Conservation (phyloP, 208 protist genomes). For the Crithidia thermophila region DNA sequence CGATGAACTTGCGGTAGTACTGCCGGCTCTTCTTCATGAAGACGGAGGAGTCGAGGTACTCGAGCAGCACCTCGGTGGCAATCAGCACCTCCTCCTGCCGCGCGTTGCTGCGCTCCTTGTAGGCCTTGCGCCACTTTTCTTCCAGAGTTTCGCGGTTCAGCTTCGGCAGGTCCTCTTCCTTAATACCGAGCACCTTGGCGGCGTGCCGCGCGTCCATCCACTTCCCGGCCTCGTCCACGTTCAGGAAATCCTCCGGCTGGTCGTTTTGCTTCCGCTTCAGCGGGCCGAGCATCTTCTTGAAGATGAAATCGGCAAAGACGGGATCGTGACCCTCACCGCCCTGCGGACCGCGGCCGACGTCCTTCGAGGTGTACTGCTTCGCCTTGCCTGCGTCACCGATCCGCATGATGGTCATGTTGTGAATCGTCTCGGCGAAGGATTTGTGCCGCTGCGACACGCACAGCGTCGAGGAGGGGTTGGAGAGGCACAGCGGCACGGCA, state of each 20-base stretch:
- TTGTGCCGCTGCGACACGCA: slow-evolving; percentile 29
- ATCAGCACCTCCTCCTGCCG: slow-evolving; percentile 79
- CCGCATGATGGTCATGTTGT: slow-evolving; percentile 52
- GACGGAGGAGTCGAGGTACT: slow-evolving; percentile 82
- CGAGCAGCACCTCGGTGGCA: slow-evolving; percentile 82
- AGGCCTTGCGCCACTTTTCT: slow-evolving; percentile 61
- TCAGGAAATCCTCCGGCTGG: slow-evolving; percentile 68
- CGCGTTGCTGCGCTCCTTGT: slow-evolving; percentile 58
- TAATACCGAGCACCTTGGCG: slow-evolving; percentile 81
- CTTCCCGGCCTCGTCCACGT: slow-evolving; percentile 71
- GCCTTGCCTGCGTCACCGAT: slow-evolving; percentile 33
- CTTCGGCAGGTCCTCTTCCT: slow-evolving; percentile 68
- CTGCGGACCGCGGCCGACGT: slow-evolving; percentile 31
- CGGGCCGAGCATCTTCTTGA: slow-evolving; percentile 49
- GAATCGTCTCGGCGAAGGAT: slow-evolving; percentile 34
- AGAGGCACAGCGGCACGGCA: not conserved
- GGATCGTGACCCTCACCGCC: slow-evolving; percentile 43
- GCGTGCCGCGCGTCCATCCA: slow-evolving; percentile 86
- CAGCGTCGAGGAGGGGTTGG: not conserved
- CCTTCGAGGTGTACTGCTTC: slow-evolving; percentile 48
- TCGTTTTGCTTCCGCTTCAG: slow-evolving; percentile 64
- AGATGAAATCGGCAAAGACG: slow-evolving; percentile 27
- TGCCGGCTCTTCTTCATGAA: slow-evolving; percentile 77
- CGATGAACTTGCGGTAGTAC: slow-evolving; percentile 80
- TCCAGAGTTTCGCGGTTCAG: slow-evolving; percentile 54